Evolutionary conservation across 768 basidiomycete species (phyloP), one percentile per base, ranked within the genome.

Genomic region (Mycena indigotica): DNA sequence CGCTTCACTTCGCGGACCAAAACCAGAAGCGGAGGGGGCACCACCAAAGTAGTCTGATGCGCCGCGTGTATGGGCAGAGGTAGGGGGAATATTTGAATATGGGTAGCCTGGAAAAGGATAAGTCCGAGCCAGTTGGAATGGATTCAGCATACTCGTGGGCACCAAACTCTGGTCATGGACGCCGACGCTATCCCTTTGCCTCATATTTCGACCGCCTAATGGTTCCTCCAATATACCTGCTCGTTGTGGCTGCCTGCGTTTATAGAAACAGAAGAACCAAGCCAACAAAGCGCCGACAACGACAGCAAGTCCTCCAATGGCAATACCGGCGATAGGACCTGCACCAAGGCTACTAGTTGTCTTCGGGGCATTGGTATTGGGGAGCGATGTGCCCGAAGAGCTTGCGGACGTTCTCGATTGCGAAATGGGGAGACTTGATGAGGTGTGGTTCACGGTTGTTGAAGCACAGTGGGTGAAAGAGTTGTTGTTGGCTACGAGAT

Each of bases 401-500:
- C n/a, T 77, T 61, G 8, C 69, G 55, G 21, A 67, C 63, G 66
- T 82, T 80, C 21, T 8, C 8, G 41, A 53, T 12, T 26, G n/a
- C 48, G 41, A 52, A 13, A 4, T 6, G 16, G 30, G 35, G 17
- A 41, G 45, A n/a, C 54, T 24, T 1, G 58, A 49, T 8, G 58
- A 25, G 1, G 57, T 46, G 30, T 8, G 21, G 26, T 64, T 61
- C 6, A 64, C 3, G 3, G 64, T 65, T 19, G 64, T 65, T 5
- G 54, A 56, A 8, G 61, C 48, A 21, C 64, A 65, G 28, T 65
- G 57, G 39, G 64, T 65, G 52, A 65, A 65, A 1, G 57, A 55
- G 48, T 65, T 65, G 48, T 65, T 62, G 44, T 58, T 56, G 1
- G 51, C 55, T 24, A 56, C 60, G 39, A 58, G 48, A 28, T 55